Percentiles rank a stretch among this genome's conserved stretches.
Evolutionary conservation across 1,139 yeast species (phyloP).

Genomic region (Debaryomyces psychrophilus): DNA sequence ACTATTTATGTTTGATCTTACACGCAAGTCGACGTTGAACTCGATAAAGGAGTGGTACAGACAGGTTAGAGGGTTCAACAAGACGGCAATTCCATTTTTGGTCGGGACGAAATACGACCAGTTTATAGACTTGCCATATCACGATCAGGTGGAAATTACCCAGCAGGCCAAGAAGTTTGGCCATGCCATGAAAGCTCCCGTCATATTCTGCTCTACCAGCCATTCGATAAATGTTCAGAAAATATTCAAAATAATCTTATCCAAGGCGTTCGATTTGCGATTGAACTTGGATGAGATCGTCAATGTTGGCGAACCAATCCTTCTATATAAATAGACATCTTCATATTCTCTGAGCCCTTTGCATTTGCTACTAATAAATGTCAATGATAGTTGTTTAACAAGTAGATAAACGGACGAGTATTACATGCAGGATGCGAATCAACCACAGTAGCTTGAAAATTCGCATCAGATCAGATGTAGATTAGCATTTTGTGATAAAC

Average conservation of each 20-base stretch:
- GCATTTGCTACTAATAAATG: constrained; percentile 6
- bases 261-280: constrained; percentile 89
- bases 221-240: constrained; percentile 94
- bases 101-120: constrained; percentile 95
- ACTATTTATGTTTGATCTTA: constrained; percentile 87
- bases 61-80: constrained; percentile 88
- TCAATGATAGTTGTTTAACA: not conserved
- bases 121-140: constrained; percentile 76
- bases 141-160: constrained; percentile 85
- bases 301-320: constrained; percentile 85
- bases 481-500: not conserved
- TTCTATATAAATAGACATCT: constrained; percentile 57
- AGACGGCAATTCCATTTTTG: constrained; percentile 87
- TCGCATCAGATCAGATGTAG: not conserved
- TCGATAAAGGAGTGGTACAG: constrained; percentile 94
- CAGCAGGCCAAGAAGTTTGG: constrained; percentile 87
- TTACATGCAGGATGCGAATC: constrained; percentile 8
- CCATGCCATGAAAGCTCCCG: constrained; percentile 86
- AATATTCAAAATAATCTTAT: constrained; percentile 86
- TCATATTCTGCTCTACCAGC: constrained; percentile 89
- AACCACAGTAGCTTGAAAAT: not conserved
- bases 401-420: not conserved
- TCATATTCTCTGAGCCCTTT: not conserved
- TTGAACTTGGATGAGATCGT: constrained; percentile 82
- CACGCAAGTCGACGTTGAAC: constrained; percentile 82